phyloP scores from a whole-genome alignment of 2,329 filamentous ascomycete species.

The Sarocladiaceae sp. region DNA sequence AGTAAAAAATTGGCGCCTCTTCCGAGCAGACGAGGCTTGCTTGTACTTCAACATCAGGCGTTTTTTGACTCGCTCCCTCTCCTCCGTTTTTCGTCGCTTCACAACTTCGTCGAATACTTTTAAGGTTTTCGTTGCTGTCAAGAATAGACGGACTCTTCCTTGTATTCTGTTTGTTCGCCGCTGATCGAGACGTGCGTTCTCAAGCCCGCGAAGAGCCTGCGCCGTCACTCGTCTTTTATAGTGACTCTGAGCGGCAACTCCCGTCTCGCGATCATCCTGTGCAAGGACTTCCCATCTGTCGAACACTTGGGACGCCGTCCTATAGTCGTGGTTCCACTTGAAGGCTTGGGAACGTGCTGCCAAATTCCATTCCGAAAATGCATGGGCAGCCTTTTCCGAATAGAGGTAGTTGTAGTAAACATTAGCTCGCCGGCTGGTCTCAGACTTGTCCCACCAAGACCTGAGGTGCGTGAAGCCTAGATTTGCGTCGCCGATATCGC shows the following conservation, averaged over 20 bases:
- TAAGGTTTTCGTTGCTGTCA: slow-evolving; percentile 24
- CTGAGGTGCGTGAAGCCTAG: slow-evolving; percentile 20
- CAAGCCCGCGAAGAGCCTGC: background rate
- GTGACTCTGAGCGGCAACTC: slow-evolving; percentile 15
- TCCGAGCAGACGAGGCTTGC: slow-evolving; percentile 26
- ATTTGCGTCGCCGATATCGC: slow-evolving; percentile 13
- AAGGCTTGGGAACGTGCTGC: slow-evolving; percentile 28
- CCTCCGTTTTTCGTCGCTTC: slow-evolving; percentile 20
- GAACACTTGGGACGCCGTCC: slow-evolving; percentile 21
- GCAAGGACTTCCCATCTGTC: slow-evolving; percentile 22
- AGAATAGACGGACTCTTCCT: slow-evolving; percentile 25
- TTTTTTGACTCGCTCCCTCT: slow-evolving; percentile 24
- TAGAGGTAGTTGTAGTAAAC: slow-evolving; percentile 18
- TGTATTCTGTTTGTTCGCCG: background rate
- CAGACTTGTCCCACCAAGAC: slow-evolving; percentile 27
- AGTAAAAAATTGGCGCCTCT: slow-evolving; percentile 26
- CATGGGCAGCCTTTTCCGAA: slow-evolving; percentile 16
- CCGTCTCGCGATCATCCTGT: slow-evolving; percentile 12
- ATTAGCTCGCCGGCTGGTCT: slow-evolving; percentile 20
- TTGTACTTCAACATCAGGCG: slow-evolving; percentile 31
- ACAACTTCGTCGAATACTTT: slow-evolving; percentile 21
- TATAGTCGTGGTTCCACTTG: slow-evolving; percentile 27
- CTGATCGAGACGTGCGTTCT: background rate
- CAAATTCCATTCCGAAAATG: slow-evolving; percentile 28
- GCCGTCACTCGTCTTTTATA: background rate